These are phyloP conservation scores for Boeremia exigua DNA, from an alignment of 2,329 filamentous ascomycete genomes.

Conservation along the genomic window DNA sequence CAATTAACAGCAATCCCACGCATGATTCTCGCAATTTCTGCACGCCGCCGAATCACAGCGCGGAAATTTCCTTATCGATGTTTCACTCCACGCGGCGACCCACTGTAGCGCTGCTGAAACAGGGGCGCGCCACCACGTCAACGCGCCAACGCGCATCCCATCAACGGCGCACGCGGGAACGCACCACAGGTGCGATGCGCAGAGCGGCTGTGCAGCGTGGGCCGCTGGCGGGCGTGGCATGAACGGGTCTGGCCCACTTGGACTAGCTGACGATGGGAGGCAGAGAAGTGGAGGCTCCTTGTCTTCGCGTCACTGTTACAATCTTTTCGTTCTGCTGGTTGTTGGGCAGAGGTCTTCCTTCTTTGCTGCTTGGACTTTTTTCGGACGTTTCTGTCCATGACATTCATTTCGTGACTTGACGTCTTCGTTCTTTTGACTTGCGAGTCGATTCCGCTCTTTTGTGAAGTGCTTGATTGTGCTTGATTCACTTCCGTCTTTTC, in stretches of 20 bases:
- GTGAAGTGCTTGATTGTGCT: neutral
- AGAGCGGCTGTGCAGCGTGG: constrained; percentile 13
- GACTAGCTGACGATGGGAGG: too few relatives aligned
- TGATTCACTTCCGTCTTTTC: neutral
- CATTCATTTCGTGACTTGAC: constrained; percentile 13
- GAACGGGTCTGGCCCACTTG: too few relatives aligned
- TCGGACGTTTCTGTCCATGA: constrained; percentile 4
- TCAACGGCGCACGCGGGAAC: neutral
- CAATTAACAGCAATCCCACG: too few relatives aligned
- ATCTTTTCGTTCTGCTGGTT: constrained; percentile 6
- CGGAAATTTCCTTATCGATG: constrained; percentile 15
- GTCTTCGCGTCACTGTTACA: neutral
- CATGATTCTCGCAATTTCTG: constrained; percentile 10
- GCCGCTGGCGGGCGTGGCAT: too few relatives aligned
- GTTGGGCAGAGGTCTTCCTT: neutral
- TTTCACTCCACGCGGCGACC: constrained; percentile 11
- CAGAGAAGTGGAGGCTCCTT: neutral
- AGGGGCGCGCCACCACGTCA: constrained; percentile 9
- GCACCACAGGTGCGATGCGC: constrained; percentile 1
- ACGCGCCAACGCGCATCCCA: constrained; percentile 4
- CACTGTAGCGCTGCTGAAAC: constrained; percentile 13
- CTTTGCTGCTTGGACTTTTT: neutral
- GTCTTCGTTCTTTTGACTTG: constrained; percentile 10
- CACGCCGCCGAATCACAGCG: constrained; percentile 15
- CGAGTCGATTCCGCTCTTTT: constrained; percentile 8